Conservation (phyloP, 192 early-diverging fungal species). For the Polychytrium aggregatum region DNA sequence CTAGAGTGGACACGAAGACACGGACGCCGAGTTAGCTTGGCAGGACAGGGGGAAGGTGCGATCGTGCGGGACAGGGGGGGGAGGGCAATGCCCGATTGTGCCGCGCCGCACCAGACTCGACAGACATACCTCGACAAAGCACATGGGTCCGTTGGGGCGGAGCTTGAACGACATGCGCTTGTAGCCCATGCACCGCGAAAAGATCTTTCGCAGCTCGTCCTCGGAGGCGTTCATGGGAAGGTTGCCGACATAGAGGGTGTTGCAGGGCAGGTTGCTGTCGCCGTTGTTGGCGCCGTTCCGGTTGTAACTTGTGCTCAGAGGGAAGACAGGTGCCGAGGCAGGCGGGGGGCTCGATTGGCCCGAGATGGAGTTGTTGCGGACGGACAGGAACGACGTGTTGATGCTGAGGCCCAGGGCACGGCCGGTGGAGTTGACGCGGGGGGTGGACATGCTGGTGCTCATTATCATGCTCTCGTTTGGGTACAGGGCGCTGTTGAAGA, state of each 20-base stretch:
- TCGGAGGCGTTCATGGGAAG: conserved; percentile 78
- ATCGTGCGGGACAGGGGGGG: no score
- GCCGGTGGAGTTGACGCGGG: no score
- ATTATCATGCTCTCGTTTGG: conserved; percentile 32
- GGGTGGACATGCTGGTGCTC: conserved; percentile 5
- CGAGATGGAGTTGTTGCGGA: neutral
- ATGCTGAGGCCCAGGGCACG: conserved; percentile 7
- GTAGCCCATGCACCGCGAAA: conserved; percentile 74
- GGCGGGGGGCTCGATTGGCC: conserved; percentile 2
- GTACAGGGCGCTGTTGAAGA: conserved; percentile 38
- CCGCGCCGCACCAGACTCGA: no score
- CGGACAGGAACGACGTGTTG: conserved; percentile 2
- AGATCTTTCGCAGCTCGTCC: conserved; percentile 78
- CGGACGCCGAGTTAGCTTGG: neutral
- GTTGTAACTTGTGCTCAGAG: no score
- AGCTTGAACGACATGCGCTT: conserved; percentile 78
- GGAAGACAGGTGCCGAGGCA: conserved; percentile 4
- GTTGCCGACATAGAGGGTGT: conserved; percentile 98
- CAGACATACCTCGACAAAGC: conserved; percentile 87
- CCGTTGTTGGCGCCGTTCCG: conserved; percentile 27
- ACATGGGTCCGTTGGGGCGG: conserved; percentile 92
- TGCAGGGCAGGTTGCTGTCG: conserved; percentile 98
- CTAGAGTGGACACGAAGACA: conserved; percentile 7
- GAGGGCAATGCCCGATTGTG: no score
- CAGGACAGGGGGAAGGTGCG: neutral